Percentiles rank a stretch among this genome's conserved stretches.
phyloP scores from a whole-genome alignment of 139 green algal genomes.

The Picochlorum sp. region DNA sequence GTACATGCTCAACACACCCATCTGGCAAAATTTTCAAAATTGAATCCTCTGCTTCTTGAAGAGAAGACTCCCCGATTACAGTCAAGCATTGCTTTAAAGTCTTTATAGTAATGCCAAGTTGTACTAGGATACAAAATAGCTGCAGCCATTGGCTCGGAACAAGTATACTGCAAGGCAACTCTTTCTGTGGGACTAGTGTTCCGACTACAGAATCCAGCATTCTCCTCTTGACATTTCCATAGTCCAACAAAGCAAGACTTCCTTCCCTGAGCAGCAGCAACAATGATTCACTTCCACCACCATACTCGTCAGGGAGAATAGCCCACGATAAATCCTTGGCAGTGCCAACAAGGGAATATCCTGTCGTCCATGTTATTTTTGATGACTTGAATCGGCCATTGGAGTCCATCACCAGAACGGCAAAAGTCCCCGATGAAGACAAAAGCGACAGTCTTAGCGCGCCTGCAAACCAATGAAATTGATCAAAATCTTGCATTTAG shows the following conservation, averaged over 20 bases:
- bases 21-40: not conserved
- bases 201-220: no score
- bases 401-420: slow-evolving; percentile 52
- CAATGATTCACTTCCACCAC: not conserved
- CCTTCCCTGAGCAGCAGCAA: not conserved
- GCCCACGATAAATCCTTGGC: slow-evolving; percentile 49
- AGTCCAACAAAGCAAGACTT: no score
- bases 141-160: no score
- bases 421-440: slow-evolving; percentile 41
- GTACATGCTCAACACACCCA: not conserved
- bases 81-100: no score
- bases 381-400: slow-evolving; percentile 11
- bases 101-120: no score
- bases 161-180: no score
- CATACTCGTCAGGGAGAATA: slow-evolving; percentile 22
- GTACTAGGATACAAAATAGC: no score
- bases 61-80: no score
- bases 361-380: slow-evolving; percentile 1
- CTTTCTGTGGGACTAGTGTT: no score
- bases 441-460: slow-evolving; percentile 37
- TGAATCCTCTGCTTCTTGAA: not conserved
- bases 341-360: slow-evolving; percentile 16
- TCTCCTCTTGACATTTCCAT: no score
- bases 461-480: slow-evolving; percentile 7
- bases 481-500: no score